Evolutionary conservation across 2,329 filamentous ascomycete genomes (phyloP), one percentile per base, ranked within the genome.

Genomic region (Fusarium papillatum): DNA sequence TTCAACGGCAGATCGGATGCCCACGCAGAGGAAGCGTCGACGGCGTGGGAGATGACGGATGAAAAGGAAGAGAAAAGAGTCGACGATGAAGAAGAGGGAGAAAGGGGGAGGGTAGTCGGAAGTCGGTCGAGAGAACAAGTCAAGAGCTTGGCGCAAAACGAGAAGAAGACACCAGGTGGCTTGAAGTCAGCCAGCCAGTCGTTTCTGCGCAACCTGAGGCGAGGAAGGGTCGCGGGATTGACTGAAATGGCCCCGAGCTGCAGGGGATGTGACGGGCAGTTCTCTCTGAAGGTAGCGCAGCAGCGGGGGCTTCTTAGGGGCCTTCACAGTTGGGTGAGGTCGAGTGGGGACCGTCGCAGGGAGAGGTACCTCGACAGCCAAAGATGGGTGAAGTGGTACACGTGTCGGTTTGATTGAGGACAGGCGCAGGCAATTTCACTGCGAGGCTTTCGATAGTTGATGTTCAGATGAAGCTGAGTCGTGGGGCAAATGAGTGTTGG

Each of bases 81-180:
- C 69, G 69, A 64, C 31, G 61, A 76, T 68, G 73, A 59, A 69
- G 70, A 64, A 71, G 64, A 69, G 68, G 71, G 72, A 67, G 71
- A 76, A 79, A 74, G 70, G 68, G 71, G 65, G 64, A 61, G 62
- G 66, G 53, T 46, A 68, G 66, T 71, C 41, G 19, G 66, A 59
- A 73, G 76, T 69, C 59, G 31, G 74, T 77, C 72, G 65, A 64
- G 38, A 70, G 68, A 68, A 71, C 64, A 75, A 66, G 66, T 70
- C 74, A 67, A 73, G 60, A 75, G 72, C 73, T 68, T 78, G 75
- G 78, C 71, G 78, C 80, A 76, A 79, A 73, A 74, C 66, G 70
- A 70, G 69, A 70, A 78, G 77, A 81, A 81, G 72, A 81, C 78
- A 82, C 80, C 80, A 81, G 80, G 80, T 82, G 80, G 80, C 80